Conservation (phyloP, 2,329 filamentous ascomycete species). For the Hypoxylon sp. region DNA sequence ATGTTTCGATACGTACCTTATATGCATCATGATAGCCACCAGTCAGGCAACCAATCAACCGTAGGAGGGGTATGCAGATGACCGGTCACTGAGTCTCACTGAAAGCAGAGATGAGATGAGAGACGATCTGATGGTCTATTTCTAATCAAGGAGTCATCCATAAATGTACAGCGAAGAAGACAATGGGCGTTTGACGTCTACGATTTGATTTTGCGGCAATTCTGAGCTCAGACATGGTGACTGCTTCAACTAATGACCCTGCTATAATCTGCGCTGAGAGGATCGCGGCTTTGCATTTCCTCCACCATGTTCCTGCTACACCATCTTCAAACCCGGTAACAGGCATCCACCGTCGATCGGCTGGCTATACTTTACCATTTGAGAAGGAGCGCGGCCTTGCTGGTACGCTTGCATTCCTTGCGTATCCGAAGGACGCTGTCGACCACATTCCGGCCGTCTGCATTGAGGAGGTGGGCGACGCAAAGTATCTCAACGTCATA, state of each 20-base stretch:
- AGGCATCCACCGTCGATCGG: constrained; percentile 7
- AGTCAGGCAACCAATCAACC: constrained; percentile 35
- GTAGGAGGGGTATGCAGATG: constrained; percentile 19
- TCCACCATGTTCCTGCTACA: constrained; percentile 49
- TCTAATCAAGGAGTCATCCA: background rate
- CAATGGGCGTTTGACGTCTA: background rate
- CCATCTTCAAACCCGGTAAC: constrained; percentile 41
- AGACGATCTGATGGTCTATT: background rate
- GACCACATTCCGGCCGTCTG: constrained; percentile 57
- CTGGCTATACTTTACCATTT: constrained; percentile 52
- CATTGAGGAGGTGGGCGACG: constrained; percentile 47
- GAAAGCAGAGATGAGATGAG: constrained; percentile 6
- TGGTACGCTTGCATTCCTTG: constrained; percentile 55
- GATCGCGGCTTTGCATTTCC: constrained; percentile 49
- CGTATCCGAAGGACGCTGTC: constrained; percentile 50
- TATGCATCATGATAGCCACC: constrained; percentile 33
- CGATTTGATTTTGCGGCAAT: background rate
- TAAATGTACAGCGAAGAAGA: background rate
- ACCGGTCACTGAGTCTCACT: constrained; percentile 13
- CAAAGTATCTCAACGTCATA: constrained; percentile 48
- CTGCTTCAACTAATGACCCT: constrained; percentile 1
- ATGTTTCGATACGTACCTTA: constrained; percentile 5
- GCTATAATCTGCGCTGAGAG: constrained; percentile 49
- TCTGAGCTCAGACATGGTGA: constrained; percentile 18
- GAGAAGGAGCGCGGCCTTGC: constrained; percentile 53